Conservation (phyloP, 78 protist species). For the Blattamonas nauphoetae region DNA sequence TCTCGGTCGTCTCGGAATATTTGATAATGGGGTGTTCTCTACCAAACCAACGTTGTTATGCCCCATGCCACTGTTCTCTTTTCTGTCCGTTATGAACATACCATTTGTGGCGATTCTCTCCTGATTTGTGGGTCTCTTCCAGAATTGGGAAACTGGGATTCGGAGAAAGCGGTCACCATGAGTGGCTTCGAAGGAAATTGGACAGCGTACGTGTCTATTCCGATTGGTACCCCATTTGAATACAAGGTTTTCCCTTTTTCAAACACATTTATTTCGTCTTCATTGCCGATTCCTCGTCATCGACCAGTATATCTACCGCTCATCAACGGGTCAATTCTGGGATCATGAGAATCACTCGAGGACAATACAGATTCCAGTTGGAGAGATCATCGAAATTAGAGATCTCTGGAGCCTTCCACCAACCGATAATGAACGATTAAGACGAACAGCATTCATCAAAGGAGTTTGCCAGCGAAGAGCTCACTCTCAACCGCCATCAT, state of each 20-base stretch:
- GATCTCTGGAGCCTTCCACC: not conserved
- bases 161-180: not conserved
- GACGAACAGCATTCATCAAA: not conserved
- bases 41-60: no score
- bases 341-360: not conserved
- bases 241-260: not conserved
- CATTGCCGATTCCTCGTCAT: not conserved
- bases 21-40: no score
- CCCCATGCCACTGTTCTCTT: not conserved
- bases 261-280: not conserved
- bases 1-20: no score
- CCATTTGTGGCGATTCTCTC: not conserved
- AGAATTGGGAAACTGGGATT: slow-evolving; percentile 16
- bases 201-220: not conserved
- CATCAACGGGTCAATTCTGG: not conserved
- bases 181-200: not conserved
- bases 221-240: not conserved
- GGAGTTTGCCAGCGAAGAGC: not conserved
- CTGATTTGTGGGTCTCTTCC: not conserved
- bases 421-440: not conserved
- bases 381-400: not conserved
- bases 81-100: not conserved
- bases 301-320: not conserved
- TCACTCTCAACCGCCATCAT: not conserved
- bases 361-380: not conserved